These are phyloP conservation scores for Gracilaria caudata DNA, from an alignment of 23 red algal genomes.

Conservation along the genomic window DNA sequence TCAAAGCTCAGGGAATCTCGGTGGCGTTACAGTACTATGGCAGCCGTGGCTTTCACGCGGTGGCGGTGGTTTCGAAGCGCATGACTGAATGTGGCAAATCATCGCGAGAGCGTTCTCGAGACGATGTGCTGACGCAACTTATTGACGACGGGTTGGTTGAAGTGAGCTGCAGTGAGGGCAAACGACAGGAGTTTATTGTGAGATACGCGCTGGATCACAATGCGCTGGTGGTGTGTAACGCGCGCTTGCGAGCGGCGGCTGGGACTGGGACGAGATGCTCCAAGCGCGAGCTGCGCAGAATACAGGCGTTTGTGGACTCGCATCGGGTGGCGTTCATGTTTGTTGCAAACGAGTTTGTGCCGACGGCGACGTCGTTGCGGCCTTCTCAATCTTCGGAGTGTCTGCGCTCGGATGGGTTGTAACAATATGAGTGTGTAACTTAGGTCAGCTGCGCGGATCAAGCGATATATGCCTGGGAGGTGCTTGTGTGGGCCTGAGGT, in stretches of 20 bases:
- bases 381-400: conserved; percentile 12
- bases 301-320: conserved; percentile 21
- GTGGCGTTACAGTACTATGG: conserved; percentile 26
- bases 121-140: not conserved
- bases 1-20: conserved; percentile 25
- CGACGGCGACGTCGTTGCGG: conserved; percentile 11
- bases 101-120: conserved; percentile 19
- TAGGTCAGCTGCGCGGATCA: too few relatives aligned
- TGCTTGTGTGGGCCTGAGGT: too few relatives aligned
- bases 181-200: conserved; percentile 18
- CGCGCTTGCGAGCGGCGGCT: conserved; percentile 4
- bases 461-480: too few relatives aligned
- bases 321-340: conserved; percentile 37
- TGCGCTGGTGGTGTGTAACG: conserved; percentile 35
- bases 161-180: not conserved
- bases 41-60: conserved; percentile 12
- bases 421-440: not conserved
- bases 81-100: not conserved
- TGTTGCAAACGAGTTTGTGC: conserved; percentile 36
- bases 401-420: not conserved
- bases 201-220: conserved; percentile 41
- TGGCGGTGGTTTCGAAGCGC: conserved; percentile 30
- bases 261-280: not conserved
- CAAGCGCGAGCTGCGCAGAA: conserved; percentile 13
- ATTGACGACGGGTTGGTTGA: conserved; percentile 10